Evolutionary conservation across 441 rosid genomes (phyloP), one percentile per base, ranked within the genome.

Genomic region (Mallotus repandus): DNA sequence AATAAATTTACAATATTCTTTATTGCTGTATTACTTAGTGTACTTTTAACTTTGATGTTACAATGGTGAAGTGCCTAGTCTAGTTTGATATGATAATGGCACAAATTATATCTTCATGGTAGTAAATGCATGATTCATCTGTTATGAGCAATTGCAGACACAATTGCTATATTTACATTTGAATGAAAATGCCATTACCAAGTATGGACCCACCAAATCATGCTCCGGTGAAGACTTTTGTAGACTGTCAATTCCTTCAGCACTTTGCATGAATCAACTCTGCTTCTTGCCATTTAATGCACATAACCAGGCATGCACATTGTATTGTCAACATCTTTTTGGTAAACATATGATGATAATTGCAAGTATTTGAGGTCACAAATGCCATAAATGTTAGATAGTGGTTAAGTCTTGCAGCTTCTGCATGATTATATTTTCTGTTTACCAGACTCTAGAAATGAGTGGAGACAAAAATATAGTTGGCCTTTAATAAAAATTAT

Each of bases 11-110:
- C 61, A 52, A 64, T 61, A 41, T 53, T 63, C 62, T 52, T 64
- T 18, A 38, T 70, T 43, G 77, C 21, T 60, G 66, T 56, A 46
- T 69, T n/a, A 60, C 22, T 70, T 35, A 50, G 58, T 56, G 41
- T 43, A 35, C 66, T 66, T 68, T 59, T 41, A 69, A 22, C 11
- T 54, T 52, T 62, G 50, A 53, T 9, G 14, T 43, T 7, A 49
- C n/a, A 65, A 48, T 1, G 32, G 11, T 43, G 46, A 13, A 14
- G 41, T 49, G 25, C 11, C 9, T 43, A 29, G 54, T 38, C 50
- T 54, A 38, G 29, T 7, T 41, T 35, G 56, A n/a, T 70, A 16
- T 21, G 5, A 12, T 43, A 25, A 58, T 58, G 7, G 35, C 32
- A 5, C 8, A 69, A 41, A 56, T 41, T 41, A 7, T 13, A 43